Evolutionary conservation across 73 alveolate species (phyloP).

Genomic region (Breviolum minutum): DNA sequence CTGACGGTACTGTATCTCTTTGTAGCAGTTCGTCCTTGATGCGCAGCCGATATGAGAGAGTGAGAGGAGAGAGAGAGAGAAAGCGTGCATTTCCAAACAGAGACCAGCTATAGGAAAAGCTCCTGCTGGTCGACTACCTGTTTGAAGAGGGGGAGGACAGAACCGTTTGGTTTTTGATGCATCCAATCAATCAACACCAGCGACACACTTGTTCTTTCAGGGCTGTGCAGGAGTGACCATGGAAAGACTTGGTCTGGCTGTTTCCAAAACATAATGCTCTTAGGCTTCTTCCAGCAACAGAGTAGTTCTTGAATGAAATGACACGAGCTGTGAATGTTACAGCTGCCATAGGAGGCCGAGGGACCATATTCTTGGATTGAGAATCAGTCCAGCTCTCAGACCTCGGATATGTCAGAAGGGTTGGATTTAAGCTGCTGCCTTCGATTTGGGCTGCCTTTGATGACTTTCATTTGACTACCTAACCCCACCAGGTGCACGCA

Average conservation of each 20-base stretch:
- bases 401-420: background rate
- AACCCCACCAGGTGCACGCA: conserved; percentile 39
- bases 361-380: conserved; percentile 68
- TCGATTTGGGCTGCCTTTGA: background rate
- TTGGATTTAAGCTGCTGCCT: no score
- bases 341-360: background rate
- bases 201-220: no score
- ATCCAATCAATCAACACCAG: no score
- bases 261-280: no score
- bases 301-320: no score
- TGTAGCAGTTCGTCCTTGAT: background rate
- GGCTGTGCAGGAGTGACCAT: no score
- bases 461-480: background rate
- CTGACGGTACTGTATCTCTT: background rate
- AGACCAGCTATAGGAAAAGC: background rate
- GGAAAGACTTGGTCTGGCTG: no score
- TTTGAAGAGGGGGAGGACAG: conserved; percentile 61
- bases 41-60: background rate
- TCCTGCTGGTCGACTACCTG: conserved; percentile 17
- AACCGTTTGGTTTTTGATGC: background rate
- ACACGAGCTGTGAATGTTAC: no score
- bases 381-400: conserved; percentile 2
- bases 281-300: no score
- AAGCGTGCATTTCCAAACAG: no score
- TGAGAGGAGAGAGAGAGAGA: no score